phyloP scores from a whole-genome alignment of 163 green algal genomes.

The Scenedesmus sp. region DNA sequence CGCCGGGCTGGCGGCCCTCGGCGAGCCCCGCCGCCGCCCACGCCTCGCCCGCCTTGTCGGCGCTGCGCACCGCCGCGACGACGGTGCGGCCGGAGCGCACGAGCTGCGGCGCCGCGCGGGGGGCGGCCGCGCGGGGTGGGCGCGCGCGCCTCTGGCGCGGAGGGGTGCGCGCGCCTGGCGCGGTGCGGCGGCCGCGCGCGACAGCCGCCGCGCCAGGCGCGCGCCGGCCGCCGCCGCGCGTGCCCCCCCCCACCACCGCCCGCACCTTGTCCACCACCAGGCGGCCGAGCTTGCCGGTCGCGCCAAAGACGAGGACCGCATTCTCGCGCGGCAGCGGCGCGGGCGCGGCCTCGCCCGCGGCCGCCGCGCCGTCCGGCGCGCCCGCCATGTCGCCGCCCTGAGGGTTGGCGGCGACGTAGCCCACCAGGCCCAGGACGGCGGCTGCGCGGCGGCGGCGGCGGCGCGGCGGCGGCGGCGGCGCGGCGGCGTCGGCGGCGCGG shows the following conservation, averaged over 20 bases:
- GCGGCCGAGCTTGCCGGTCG: conserved; percentile 72
- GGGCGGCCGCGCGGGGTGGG: no score
- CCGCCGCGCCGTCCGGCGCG: background rate
- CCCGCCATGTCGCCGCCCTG: background rate
- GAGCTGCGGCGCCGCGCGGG: conserved; percentile 59
- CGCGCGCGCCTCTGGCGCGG: no score
- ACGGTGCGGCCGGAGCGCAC: conserved; percentile 73
- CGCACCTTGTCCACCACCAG: conserved; percentile 71
- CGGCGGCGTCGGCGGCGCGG: no score
- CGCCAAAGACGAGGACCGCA: conserved; percentile 85
- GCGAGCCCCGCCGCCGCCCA: conserved; percentile 29
- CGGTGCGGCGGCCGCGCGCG: no score
- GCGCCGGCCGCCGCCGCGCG: no score
- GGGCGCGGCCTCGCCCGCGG: background rate
- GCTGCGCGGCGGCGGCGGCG: background rate
- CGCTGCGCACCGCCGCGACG: conserved; percentile 69
- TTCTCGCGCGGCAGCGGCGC: conserved; percentile 58
- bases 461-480: background rate
- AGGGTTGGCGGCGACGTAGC: background rate
- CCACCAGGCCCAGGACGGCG: background rate
- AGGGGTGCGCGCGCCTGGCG: no score
- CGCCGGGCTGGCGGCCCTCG: conserved; percentile 18
- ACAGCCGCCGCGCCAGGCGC: no score
- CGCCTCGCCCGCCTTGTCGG: conserved; percentile 55
- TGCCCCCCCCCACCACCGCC: no score